Base-by-base conservation (phyloP, 306 rosid genomes). In the Echinosophora koreensis region DNA sequence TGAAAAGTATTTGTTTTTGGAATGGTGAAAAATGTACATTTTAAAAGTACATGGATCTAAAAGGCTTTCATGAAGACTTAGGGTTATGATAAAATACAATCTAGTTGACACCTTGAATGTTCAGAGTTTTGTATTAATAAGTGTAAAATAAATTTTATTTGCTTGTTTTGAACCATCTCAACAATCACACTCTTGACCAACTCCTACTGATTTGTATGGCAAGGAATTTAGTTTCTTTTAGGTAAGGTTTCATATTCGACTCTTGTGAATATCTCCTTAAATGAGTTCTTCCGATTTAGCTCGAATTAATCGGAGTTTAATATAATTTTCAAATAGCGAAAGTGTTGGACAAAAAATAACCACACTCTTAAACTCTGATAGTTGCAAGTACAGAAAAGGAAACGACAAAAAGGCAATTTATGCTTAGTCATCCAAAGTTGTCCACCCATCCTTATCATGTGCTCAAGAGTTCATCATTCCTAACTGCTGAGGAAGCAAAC, bases 381-480 rank as follows among this genome's bases (percentile, higher is more conserved):
- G 15, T 35, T 5, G 49, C 39, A 63, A 62, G 34, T 69, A 28
- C 5, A 49, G 5, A 3, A 28, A 30, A 46, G 22, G 8, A 28
- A 46, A 67, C 38, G 2, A 38, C 8, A 28, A 9, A 35, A 34
- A 52, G 51, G 51, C 44, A 41, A 71, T 2, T 22, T 42, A 27
- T 73, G 15, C 15, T 5, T 27, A 57, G 44, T 58, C 57, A 13
- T 58, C 49, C 49, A 54, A 68, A 28, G 2, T 60, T 15, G n/a
- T 30, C 47, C 60, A 34, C 4, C 1, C 17, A 50, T 9, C 39
- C 50, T 17, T 12, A 15, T 5, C 28, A 35, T 52, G 54, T 76
- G 73, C 50, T 35, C 8, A 15, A 54, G 74, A 55, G 27, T 7
- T 66, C 22, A 66, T 77, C 66, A 74, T 47, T 47, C 22, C 37